Evolutionary conservation across 1,139 yeast genomes (phyloP).

Genomic region (Geotrichum australiense): DNA sequence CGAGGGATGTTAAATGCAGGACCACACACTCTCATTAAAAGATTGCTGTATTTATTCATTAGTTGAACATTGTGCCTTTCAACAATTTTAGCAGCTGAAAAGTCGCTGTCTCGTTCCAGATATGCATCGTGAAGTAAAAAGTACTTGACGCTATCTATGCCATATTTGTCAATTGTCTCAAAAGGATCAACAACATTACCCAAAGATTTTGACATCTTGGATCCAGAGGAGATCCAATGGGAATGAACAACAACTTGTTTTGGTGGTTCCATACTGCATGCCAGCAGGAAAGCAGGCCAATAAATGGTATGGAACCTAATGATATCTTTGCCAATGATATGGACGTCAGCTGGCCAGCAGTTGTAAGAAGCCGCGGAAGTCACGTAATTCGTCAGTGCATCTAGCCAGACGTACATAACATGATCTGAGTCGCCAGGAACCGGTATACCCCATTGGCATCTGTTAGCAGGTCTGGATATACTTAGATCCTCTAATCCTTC

Average conservation of each 20-base stretch:
- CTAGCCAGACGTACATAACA: constrained; percentile 93
- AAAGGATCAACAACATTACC: constrained; percentile 97
- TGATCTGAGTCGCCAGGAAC: constrained; percentile 80
- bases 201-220: constrained; percentile 86
- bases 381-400: constrained; percentile 80
- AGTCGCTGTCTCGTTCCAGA: constrained; percentile 72
- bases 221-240: constrained; percentile 88
- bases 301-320: constrained; percentile 77
- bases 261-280: constrained; percentile 69
- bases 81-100: constrained; percentile 51
- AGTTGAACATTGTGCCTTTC: constrained; percentile 54
- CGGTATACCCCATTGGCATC: constrained; percentile 84
- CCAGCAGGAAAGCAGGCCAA: constrained; percentile 91
- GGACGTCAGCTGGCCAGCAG: constrained; percentile 59
- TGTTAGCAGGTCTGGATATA: constrained; percentile 69
- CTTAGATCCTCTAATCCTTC: constrained; percentile 59
- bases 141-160: constrained; percentile 67
- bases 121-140: constrained; percentile 72
- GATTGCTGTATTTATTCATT: constrained; percentile 77
- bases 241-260: constrained; percentile 77
- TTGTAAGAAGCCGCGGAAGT: constrained; percentile 57
- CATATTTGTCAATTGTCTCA: constrained; percentile 46
- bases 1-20: constrained; percentile 54
- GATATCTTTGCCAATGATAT: constrained; percentile 84
- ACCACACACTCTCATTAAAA: constrained; percentile 68